A percentile compares a stretch with the other conserved stretches of the same genome.
phyloP scores from a whole-genome alignment of 2,329 filamentous ascomycete species.

The Aspergillus sp. region DNA sequence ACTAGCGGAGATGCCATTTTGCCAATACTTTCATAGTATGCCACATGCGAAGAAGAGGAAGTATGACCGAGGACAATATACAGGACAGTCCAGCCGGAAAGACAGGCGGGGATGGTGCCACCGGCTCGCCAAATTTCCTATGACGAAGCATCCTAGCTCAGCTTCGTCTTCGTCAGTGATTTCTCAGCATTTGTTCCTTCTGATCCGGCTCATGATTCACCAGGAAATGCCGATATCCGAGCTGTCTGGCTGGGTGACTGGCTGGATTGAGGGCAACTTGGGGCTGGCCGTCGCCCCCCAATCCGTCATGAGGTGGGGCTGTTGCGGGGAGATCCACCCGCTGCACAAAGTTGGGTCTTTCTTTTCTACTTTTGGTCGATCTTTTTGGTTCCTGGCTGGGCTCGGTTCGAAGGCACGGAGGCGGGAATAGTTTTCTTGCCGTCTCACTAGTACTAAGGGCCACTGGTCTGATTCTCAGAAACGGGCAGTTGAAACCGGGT shows the following conservation, averaged over 20 bases:
- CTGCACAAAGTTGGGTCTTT: neutral
- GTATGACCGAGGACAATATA: neutral
- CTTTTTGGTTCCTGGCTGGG: neutral
- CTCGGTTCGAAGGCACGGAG: neutral
- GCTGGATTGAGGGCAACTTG: too few species aligned
- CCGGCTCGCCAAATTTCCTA: neutral
- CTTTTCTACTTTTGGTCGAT: neutral
- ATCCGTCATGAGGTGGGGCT: conserved; percentile 21
- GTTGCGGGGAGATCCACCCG: conserved; percentile 25
- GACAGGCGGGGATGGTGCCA: neutral
- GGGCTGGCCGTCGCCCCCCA: neutral
- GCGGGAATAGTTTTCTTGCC: neutral
- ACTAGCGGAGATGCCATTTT: conserved; percentile 28
- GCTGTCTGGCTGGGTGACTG: neutral
- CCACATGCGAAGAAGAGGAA: neutral
- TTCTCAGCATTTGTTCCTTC: neutral
- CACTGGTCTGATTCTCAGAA: too few species aligned
- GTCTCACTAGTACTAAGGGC: neutral
- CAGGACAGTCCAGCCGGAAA: neutral
- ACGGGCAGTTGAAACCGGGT: too few species aligned
- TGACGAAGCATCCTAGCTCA: neutral
- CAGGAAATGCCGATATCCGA: conserved; percentile 17
- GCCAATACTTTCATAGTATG: neutral
- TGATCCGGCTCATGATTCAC: conserved; percentile 1
- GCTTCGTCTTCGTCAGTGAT: neutral